phyloP scores from a whole-genome alignment of 148 eudicot species.

The Talinum fruticosum region DNA sequence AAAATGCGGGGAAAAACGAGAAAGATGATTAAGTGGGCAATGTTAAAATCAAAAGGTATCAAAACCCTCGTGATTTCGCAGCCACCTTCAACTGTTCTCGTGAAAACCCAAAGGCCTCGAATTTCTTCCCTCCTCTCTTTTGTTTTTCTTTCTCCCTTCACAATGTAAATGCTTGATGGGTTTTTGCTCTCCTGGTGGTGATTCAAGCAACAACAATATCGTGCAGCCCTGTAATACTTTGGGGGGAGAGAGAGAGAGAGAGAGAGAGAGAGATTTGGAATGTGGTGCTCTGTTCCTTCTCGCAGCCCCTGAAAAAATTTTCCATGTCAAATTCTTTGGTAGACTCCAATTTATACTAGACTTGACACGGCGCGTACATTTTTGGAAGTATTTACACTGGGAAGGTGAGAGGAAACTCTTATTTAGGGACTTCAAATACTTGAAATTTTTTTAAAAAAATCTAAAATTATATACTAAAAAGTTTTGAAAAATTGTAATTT shows the following conservation, averaged over 20 bases:
- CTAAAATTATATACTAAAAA: too few species aligned
- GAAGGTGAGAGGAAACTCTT: too few species aligned
- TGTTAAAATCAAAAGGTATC: constrained; percentile 20
- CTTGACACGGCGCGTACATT: constrained; percentile 12
- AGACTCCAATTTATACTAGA: constrained; percentile 8
- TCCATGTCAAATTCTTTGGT: constrained; percentile 3
- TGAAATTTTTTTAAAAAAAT: too few species aligned
- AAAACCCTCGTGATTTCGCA: constrained; percentile 1
- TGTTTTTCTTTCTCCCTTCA: background rate
- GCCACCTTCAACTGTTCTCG: constrained; percentile 4
- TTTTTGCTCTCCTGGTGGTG: background rate
- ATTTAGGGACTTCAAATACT: too few species aligned
- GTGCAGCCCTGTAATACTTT: constrained; percentile 5
- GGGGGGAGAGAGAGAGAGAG: background rate
- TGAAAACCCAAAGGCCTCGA: constrained; percentile 11
- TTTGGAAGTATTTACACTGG: background rate
- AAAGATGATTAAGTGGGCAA: constrained; percentile 16
- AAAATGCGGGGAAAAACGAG: background rate
- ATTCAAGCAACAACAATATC: constrained; percentile 5
- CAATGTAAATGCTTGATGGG: background rate
- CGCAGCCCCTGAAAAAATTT: background rate
- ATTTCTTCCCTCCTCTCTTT: background rate
- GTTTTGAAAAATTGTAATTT: too few species aligned
- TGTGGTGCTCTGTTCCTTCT: background rate
- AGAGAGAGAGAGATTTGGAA: background rate